Evolutionary conservation across 192 early-diverging fungal genomes (phyloP).

Genomic region (Linnemannia zychae): DNA sequence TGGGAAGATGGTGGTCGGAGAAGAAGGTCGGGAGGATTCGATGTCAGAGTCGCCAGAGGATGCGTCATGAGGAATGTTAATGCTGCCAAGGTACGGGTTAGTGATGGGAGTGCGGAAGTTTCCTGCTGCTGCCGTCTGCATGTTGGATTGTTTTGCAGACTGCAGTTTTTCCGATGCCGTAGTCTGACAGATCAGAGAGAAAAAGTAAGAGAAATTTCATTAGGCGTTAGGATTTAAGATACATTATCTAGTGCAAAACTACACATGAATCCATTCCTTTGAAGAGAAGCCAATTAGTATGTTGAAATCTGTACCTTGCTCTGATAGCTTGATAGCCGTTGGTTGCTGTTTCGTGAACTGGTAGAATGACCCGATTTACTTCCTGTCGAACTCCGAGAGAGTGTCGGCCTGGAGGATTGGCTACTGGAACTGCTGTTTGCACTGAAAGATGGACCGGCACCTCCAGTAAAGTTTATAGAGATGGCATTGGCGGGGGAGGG

Average conservation of each 20-base stretch:
- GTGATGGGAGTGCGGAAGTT: conserved; percentile 43
- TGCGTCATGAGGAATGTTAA: conserved; percentile 53
- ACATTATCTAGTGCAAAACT: neutral
- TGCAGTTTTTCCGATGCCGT: conserved; percentile 21
- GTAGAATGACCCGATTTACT: conserved; percentile 43
- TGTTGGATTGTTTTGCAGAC: conserved; percentile 34
- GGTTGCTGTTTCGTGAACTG: conserved; percentile 33
- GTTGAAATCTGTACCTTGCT: conserved; percentile 26
- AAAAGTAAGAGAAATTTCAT: neutral
- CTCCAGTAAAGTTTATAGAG: conserved; percentile 44
- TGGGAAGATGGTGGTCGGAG: conserved; percentile 41
- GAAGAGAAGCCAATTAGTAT: neutral
- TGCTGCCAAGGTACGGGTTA: conserved; percentile 55
- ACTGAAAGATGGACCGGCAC: conserved; percentile 20
- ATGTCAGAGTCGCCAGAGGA: conserved; percentile 55
- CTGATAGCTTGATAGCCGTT: conserved; percentile 44
- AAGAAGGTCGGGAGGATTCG: conserved; percentile 46
- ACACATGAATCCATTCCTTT: neutral
- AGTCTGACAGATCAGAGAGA: neutral
- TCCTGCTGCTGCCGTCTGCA: conserved; percentile 44
- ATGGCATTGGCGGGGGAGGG: conserved; percentile 48
- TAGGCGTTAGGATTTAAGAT: neutral
- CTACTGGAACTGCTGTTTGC: conserved; percentile 14
- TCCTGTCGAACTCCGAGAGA: conserved; percentile 53
- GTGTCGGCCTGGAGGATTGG: conserved; percentile 13